A percentile compares a stretch with the other conserved stretches of the same genome.
These are phyloP conservation scores for Senecio squalidus DNA, from an alignment of 140 eudicot species.

Conservation along the genomic window DNA sequence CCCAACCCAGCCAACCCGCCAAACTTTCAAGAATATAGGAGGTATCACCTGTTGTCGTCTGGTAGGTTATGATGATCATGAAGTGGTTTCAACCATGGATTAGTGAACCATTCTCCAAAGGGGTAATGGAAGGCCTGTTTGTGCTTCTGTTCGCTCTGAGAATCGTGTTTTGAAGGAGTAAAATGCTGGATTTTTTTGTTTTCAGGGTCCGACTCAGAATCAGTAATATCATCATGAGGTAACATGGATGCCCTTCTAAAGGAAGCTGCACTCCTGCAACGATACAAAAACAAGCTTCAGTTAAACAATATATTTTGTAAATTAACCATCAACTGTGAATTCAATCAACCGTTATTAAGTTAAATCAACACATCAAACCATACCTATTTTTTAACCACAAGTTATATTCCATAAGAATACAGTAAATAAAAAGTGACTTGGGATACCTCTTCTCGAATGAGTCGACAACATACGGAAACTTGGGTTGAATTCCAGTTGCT, in stretches of 20 bases:
- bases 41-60: conserved; percentile 48
- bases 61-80: conserved; percentile 26
- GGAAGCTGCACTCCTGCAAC: conserved; percentile 88
- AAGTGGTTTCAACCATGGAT: conserved; percentile 37
- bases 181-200: conserved; percentile 31
- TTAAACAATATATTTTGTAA: not conserved
- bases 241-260: conserved; percentile 50
- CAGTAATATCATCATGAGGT: conserved; percentile 13
- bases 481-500: conserved; percentile 96
- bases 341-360: not conserved
- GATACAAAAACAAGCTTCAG: conserved; percentile 14
- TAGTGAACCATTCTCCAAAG: conserved; percentile 43
- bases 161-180: conserved; percentile 29
- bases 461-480: conserved; percentile 81
- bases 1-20: conserved; percentile 4
- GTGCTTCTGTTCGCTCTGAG: conserved; percentile 22
- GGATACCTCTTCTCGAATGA: conserved; percentile 86
- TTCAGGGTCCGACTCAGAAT: conserved; percentile 32
- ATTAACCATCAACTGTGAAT: not conserved
- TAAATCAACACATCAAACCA: not conserved
- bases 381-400: not conserved
- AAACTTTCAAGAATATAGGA: not conserved
- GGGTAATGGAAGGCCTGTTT: conserved; percentile 37
- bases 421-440: not conserved
- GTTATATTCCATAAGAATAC: not conserved